Evolutionary conservation across 345 rosid species (phyloP), one percentile per base, ranked within the genome.

Genomic region (Balakata baccata): DNA sequence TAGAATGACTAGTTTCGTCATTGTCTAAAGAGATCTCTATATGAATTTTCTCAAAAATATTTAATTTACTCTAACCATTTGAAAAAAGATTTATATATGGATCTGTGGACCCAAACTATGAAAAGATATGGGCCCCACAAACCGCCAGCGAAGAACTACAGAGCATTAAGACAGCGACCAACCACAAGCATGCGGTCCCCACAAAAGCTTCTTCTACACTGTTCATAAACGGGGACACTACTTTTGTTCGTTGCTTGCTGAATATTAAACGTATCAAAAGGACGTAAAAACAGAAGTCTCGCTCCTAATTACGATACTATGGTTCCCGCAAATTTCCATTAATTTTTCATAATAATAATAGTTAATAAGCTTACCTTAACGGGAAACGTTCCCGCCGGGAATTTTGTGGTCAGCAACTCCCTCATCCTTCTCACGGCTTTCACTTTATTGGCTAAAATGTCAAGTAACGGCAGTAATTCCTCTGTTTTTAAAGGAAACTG

Each of bases 351-450:
- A 11, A 16, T 14, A 53, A 6, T n/a, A n/a, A n/a, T n/a, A n/a
- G n/a, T n/a, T n/a, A n/a, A n/a, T 34, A n/a, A 29, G 37, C 75
- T 66, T 86, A 95, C 99, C 97, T 95, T 95, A 11, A 92, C 97
- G 82, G 99, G 98, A 23, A 95, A 95, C 0, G 96, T 95, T 0
- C 97, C 98, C 87, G 96, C 82, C 84, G 97, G 99, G 83, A 95
- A 92, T 75, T 93, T 95, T 0, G 99, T 91, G 29, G 99, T 95
- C 76, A 95, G 88, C 76, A 95, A 73, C 62, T 95, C 99, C 38
- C 98, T 83, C 93, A 93, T 85, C 71, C 99, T 79, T 59, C 97
- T 77, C 23, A 93, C 97, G 23, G 99, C 99, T 85, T 95, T 95
- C 65, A 95, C 97, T 76, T 95, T 95, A 29, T 75, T 95, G 1